Percentiles rank a stretch among this genome's conserved stretches.
Conservation (phyloP, 345 rosid genomes). For the Syzygium aqueum region DNA sequence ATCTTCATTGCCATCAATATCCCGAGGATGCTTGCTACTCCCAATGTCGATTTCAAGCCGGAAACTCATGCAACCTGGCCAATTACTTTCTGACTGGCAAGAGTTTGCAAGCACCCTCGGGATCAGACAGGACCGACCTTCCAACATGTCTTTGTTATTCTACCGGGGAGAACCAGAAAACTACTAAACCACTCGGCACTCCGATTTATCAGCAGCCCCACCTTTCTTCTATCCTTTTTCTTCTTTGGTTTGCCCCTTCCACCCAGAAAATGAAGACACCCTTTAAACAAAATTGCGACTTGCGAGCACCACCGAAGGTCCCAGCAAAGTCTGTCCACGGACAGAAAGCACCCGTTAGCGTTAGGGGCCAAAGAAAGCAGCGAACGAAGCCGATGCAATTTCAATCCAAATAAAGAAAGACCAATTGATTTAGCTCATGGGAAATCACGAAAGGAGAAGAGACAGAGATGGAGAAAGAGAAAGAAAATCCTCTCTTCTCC, state of each 20-base stretch:
- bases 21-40: conserved; percentile 43
- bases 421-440: background rate
- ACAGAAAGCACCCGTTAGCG: background rate
- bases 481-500: background rate
- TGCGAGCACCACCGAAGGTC: background rate
- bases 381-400: background rate
- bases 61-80: conserved; percentile 47
- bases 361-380: background rate
- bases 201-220: background rate
- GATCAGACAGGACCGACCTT: conserved; percentile 49
- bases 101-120: conserved; percentile 57
- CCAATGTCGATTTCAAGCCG: conserved; percentile 13
- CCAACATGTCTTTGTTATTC: conserved; percentile 50
- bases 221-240: background rate
- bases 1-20: conserved; percentile 22
- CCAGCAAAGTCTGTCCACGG: background rate
- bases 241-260: background rate
- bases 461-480: too few relatives aligned
- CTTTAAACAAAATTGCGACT: background rate
- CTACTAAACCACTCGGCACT: background rate
- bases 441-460: background rate
- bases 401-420: background rate
- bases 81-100: conserved; percentile 50
- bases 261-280: background rate
- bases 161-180: background rate